Evolutionary conservation across 108 stramenopile species (phyloP).

Genomic region (Cyclotella atomus): DNA sequence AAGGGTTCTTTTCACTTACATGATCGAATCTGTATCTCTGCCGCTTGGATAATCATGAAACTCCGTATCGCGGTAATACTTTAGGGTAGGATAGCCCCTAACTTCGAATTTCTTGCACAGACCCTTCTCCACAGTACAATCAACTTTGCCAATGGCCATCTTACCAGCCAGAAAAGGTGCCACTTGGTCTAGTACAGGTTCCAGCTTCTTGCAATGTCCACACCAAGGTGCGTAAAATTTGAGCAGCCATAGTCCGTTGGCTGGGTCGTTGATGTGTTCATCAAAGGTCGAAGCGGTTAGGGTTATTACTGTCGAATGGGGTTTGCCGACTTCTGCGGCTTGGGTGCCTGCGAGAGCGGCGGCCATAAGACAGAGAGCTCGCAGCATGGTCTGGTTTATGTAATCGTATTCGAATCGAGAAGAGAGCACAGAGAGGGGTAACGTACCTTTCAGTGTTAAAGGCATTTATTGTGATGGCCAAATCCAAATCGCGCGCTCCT

Average conservation of each 20-base stretch:
- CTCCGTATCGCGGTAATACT: conserved; percentile 71
- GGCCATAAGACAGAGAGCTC: no score
- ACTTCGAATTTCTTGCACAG: conserved; percentile 68
- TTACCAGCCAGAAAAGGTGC: conserved; percentile 69
- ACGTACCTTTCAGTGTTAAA: no score
- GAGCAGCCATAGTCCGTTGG: conserved; percentile 77
- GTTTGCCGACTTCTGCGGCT: conserved; percentile 40
- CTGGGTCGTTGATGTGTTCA: conserved; percentile 59
- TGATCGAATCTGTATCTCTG: conserved; percentile 60
- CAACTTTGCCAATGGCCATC: conserved; percentile 86
- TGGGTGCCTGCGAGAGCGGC: neutral
- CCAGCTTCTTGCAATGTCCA: conserved; percentile 69
- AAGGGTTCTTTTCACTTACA: conserved; percentile 29
- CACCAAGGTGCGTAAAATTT: conserved; percentile 88
- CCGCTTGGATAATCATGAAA: conserved; percentile 72
- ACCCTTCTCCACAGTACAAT: conserved; percentile 74
- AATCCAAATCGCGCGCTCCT: no score
- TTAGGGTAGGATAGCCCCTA: conserved; percentile 82
- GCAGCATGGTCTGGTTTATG: no score
- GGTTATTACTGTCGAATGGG: conserved; percentile 53
- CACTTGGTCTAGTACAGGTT: conserved; percentile 67
- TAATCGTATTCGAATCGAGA: no score
- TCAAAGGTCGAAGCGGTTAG: conserved; percentile 53
- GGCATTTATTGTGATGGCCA: no score
- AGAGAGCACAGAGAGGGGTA: no score